Evolutionary conservation across 2,329 filamentous ascomycete genomes (phyloP), one percentile per base, ranked within the genome.

Genomic region (Westerdykella ornata): DNA sequence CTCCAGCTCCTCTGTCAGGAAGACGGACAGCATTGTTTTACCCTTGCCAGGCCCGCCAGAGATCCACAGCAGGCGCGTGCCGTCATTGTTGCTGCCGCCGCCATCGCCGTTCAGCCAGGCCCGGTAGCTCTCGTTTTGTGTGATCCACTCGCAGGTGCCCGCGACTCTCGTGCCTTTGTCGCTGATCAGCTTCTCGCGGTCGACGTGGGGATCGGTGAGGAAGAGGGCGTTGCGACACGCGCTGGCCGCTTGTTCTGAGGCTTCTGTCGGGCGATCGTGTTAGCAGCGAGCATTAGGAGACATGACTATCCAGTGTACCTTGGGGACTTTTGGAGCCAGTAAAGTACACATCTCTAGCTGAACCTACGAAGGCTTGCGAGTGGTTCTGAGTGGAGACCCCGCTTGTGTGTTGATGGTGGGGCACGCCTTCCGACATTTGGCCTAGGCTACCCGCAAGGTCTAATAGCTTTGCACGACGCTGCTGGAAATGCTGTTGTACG

Each of bases 11-110:
- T 60, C 49, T 12, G 53, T 53, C 2, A 63, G 43, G 35, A 46
- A 62, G 17, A 57, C 48, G 3, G 58, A 54, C 18, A 63, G 31
- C 58, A 61, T 61, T 3, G 56, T 63, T 42, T 63, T 63, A 19
- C 60, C 62, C 35, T 58, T 63, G 6, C 59, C 56, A 19, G 40
- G 48, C 3, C 48, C 48, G 4, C 60, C 61, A 2, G 48, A 53
- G 8, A 65, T 51, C 50, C 45, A 58, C 13, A 59, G 48, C 1
- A 59, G 42, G 7, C 15, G 37, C 9, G 38, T 39, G 5, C 20
- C 8, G 2, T 26, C 13, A 3, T 35, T 26, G n/a, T n/a, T n/a
- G n/a, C n/a, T n/a, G n/a, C n/a, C n/a, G n/a, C n/a, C n/a, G 19
- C 3, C 32, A 16, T 42, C 29, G 35, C 15, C 43, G 9, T 41